Conservation (phyloP, 192 early-diverging fungal species). For the Gaertneriomyces sp. region DNA sequence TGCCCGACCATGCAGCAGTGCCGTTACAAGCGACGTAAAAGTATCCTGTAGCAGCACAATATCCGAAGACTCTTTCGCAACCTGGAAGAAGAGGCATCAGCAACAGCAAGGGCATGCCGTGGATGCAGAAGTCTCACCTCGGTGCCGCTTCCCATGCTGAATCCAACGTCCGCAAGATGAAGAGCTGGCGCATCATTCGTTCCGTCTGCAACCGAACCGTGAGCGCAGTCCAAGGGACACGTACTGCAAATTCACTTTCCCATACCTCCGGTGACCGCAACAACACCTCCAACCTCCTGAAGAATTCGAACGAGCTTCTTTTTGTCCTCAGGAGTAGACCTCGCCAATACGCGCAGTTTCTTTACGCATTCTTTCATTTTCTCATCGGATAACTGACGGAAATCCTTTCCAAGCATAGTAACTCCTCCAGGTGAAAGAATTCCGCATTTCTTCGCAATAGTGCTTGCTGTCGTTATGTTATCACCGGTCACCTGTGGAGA, state of each 20-base stretch:
- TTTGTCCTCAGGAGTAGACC: conserved; percentile 92
- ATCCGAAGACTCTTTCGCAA: conserved; percentile 86
- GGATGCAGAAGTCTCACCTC: conserved; percentile 52
- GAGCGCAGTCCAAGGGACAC: background rate
- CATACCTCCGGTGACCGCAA: conserved; percentile 86
- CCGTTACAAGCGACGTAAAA: conserved; percentile 92
- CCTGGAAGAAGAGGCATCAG: background rate
- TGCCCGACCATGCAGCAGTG: conserved; percentile 90
- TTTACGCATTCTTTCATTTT: conserved; percentile 82
- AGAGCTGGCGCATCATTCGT: conserved; percentile 24
- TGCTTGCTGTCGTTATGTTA: conserved; percentile 78
- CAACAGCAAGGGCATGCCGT: background rate
- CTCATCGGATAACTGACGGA: conserved; percentile 74
- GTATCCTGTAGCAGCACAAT: conserved; percentile 89
- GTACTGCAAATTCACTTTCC: background rate
- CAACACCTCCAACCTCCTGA: conserved; percentile 83
- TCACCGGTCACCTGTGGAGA: conserved; percentile 78
- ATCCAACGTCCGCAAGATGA: conserved; percentile 14
- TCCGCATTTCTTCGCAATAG: conserved; percentile 90
- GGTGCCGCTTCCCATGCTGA: conserved; percentile 62
- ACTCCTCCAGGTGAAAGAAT: conserved; percentile 82
- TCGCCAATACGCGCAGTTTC: conserved; percentile 86
- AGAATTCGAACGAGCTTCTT: conserved; percentile 85
- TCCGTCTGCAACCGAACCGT: conserved; percentile 3
- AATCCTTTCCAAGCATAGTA: conserved; percentile 89